Conservation (phyloP, 2,329 filamentous ascomycete genomes). For the Neoscytalidium dimidiatum region DNA sequence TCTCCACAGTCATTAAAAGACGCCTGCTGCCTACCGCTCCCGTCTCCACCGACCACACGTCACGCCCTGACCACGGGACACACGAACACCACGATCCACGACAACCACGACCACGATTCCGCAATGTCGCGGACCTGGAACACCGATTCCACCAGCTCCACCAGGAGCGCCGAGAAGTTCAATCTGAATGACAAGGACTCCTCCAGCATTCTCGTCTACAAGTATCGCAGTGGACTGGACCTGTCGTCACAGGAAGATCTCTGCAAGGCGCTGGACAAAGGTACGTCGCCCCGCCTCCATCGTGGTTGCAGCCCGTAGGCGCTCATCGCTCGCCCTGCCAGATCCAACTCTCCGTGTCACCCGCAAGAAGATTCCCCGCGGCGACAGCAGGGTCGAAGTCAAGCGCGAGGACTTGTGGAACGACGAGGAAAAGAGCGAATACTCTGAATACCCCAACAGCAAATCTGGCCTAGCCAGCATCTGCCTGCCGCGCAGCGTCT, state of each 20-base stretch:
- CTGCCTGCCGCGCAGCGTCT: constrained; percentile 46
- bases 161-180: constrained; percentile 44
- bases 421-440: constrained; percentile 33
- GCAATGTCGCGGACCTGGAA: constrained; percentile 43
- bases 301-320: not conserved
- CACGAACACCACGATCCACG: not conserved
- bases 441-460: constrained; percentile 37
- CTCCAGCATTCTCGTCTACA: constrained; percentile 48
- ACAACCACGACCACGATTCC: constrained; percentile 9
- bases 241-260: constrained; percentile 48
- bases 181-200: constrained; percentile 46
- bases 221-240: constrained; percentile 46
- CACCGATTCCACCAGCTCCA: constrained; percentile 43
- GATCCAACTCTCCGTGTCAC: constrained; percentile 49
- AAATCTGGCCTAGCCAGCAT: constrained; percentile 51
- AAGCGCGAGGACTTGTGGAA: constrained; percentile 49
- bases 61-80: not conserved
- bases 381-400: constrained; percentile 49
- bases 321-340: constrained; percentile 26
- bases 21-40: not conserved
- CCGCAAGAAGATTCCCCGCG: constrained; percentile 48
- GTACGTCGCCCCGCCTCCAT: constrained; percentile 26
- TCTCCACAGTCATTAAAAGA: not conserved
- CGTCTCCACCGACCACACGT: not conserved
- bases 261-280: constrained; percentile 39